Conservation (phyloP, 495 filamentous ascomycete species). For the Podospora australis region DNA sequence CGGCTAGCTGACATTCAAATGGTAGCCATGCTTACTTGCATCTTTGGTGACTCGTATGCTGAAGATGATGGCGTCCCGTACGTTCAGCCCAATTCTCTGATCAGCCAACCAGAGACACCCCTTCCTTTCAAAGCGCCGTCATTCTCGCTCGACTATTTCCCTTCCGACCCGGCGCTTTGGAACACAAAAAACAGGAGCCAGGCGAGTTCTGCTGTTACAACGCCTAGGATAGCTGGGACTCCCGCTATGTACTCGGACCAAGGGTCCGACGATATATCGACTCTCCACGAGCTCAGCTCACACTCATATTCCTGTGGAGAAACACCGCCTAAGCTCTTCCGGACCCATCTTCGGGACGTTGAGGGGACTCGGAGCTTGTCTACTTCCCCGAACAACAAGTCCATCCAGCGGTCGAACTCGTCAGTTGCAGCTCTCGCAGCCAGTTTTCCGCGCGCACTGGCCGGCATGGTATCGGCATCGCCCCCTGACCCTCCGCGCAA, state of each 20-base stretch:
- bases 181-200: constrained; percentile 41
- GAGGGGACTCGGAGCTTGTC: constrained; percentile 56
- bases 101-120: constrained; percentile 47
- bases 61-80: constrained; percentile 41
- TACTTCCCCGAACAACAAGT: constrained; percentile 61
- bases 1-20: constrained; percentile 78
- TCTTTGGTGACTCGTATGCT: constrained; percentile 61
- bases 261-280: constrained; percentile 49
- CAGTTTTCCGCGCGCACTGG: constrained; percentile 65
- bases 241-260: constrained; percentile 51
- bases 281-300: constrained; percentile 42
- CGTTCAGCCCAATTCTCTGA: constrained; percentile 38
- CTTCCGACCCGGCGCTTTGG: constrained; percentile 54
- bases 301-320: constrained; percentile 55
- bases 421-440: constrained; percentile 59
- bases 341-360: constrained; percentile 28
- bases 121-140: constrained; percentile 59
- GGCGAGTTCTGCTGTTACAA: constrained; percentile 46
- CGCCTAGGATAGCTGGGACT: constrained; percentile 53
- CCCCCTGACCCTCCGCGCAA: constrained; percentile 60
- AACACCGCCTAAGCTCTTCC: constrained; percentile 53
- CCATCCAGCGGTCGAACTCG: constrained; percentile 46
- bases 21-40: constrained; percentile 90
- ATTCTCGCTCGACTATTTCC: constrained; percentile 63
- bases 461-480: constrained; percentile 61